Evolutionary conservation across 2,329 filamentous ascomycete species (phyloP), one percentile per base, ranked within the genome.

Genomic region (Chaetomium sp.): DNA sequence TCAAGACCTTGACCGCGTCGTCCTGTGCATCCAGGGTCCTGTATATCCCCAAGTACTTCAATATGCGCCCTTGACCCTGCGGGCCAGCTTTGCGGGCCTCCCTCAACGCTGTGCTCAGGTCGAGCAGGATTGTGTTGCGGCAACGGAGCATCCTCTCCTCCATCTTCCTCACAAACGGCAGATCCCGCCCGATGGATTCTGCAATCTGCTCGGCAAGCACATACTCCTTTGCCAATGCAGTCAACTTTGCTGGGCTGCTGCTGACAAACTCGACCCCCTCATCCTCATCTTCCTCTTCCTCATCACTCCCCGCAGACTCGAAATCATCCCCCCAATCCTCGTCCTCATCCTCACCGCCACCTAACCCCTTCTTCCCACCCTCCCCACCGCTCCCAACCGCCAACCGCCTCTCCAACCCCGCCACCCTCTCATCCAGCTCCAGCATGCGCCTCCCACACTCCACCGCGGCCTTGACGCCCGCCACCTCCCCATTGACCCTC

Each of bases 381-480:
- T 47, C 64, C 69, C 13, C 72, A 10, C 55, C 25, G 25, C 55
- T 57, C 67, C 76, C 82, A 27, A 92, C 79, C 54, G 86, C 83
- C 29, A 93, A 76, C 38, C 81, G 79, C 49, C 82, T 83, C 74
- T 93, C 91, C 53, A 93, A 74, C 61, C 85, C 83, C 6, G 80
- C 78, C 45, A 92, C 72, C 62, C 87, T 75, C 66, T 87, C 86
- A 61, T 90, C 86, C 21, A 90, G 77, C 74, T 92, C 90, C 31
- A 93, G 74, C 79, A 93, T 81, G 70, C 81, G 81, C 66, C 86
- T 77, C 0, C 85, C 87, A 2, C 76, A 69, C 70, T 90, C 86
- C 50, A 94, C 88, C 58, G 88, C 81, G 13, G 78, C 77, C 64
- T 87, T 82, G 5, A 93, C 83, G n/a, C 73, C 78, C 67, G 82